Percentiles rank a stretch among this genome's conserved stretches.
Evolutionary conservation across 306 rosid species (phyloP).

Genomic region (Castanea mollissima): DNA sequence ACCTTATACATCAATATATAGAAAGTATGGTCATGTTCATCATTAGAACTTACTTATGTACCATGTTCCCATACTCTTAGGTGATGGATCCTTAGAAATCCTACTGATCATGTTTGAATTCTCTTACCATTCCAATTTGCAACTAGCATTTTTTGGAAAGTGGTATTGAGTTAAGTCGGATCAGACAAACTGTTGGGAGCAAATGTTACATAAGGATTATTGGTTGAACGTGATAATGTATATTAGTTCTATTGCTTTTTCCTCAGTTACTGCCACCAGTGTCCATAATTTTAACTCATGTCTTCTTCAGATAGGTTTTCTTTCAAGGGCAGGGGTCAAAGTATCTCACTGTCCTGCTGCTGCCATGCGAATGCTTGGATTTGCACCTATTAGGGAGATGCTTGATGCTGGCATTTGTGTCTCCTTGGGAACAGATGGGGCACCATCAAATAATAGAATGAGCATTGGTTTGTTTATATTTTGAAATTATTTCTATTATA

Average conservation of each 20-base stretch:
- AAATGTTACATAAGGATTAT: neutral
- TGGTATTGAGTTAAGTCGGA: neutral
- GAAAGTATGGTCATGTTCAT: neutral
- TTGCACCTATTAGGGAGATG: constrained; percentile 92
- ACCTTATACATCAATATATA: neutral
- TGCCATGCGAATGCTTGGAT: constrained; percentile 96
- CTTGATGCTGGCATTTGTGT: constrained; percentile 76
- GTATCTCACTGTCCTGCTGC: constrained; percentile 90
- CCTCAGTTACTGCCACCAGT: neutral
- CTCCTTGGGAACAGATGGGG: constrained; percentile 91
- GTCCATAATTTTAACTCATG: neutral
- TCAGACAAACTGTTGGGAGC: neutral
- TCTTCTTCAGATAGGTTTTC: constrained; percentile 61
- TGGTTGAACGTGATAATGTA: neutral
- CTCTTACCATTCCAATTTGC: neutral
- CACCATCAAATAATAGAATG: constrained; percentile 94
- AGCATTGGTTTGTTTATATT: constrained; percentile 65
- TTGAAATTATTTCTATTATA: constrained; percentile 6
- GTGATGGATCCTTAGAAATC: neutral
- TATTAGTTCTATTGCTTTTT: neutral
- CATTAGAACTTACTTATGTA: neutral
- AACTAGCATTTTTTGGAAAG: neutral
- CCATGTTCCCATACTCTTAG: neutral
- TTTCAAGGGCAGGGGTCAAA: constrained; percentile 72
- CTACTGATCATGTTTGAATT: neutral